Evolutionary conservation across 805 yeast species (phyloP).

Genomic region (Candida tammaniensis): DNA sequence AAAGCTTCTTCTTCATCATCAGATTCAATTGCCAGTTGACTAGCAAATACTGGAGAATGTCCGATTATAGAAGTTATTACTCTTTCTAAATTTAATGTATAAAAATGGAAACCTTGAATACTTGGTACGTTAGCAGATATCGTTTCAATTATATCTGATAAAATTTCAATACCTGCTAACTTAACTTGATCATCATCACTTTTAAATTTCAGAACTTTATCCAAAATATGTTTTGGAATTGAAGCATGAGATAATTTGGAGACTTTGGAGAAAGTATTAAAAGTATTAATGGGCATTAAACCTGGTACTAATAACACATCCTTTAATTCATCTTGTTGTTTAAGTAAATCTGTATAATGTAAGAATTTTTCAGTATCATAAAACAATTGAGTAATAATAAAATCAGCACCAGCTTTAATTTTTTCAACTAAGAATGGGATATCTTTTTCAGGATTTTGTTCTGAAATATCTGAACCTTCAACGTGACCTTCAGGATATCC

Average conservation of each 20-base stretch:
- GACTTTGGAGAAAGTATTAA: conserved; percentile 77
- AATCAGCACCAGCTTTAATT: conserved; percentile 92
- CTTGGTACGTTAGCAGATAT: conserved; percentile 53
- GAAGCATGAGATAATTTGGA: conserved; percentile 86
- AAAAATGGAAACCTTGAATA: conserved; percentile 86
- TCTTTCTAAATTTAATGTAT: conserved; percentile 88
- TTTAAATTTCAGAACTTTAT: conserved; percentile 53
- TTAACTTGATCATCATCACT: conserved; percentile 76
- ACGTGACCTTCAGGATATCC: conserved; percentile 98
- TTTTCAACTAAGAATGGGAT: conserved; percentile 80
- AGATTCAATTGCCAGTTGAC: conserved; percentile 33
- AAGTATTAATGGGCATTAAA: conserved; percentile 87
- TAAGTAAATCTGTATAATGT: conserved; percentile 54
- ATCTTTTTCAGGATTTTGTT: conserved; percentile 67
- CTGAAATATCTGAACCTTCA: conserved; percentile 69
- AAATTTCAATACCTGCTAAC: conserved; percentile 72
- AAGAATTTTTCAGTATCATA: conserved; percentile 81
- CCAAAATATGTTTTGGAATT: conserved; percentile 58
- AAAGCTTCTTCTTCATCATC: conserved; percentile 33
- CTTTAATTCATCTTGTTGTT: conserved; percentile 37
- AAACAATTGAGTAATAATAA: conserved; percentile 86
- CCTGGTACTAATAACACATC: conserved; percentile 76
- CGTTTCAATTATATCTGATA: conserved; percentile 60
- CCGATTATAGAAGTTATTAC: conserved; percentile 84
- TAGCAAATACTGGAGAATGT: conserved; percentile 49